Conservation (phyloP, 2,329 filamentous ascomycete species). For the Alternaria triticina region DNA sequence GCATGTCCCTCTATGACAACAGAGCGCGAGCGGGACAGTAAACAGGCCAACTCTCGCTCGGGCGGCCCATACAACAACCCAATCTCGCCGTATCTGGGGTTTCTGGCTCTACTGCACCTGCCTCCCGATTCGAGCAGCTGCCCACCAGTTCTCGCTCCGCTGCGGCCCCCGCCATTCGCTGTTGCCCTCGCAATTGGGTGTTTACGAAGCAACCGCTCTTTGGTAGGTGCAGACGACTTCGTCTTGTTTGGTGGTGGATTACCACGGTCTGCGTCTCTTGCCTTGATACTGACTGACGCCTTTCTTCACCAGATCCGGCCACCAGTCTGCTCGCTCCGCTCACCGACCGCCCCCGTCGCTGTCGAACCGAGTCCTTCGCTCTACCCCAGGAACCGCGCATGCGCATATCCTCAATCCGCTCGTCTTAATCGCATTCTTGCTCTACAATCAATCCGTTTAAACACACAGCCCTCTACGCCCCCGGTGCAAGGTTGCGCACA, state of each 20-base stretch:
- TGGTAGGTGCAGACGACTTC: constrained; percentile 6
- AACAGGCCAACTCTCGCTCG: constrained; percentile 6
- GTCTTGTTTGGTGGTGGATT: neutral
- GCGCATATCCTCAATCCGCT: neutral
- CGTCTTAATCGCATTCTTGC: neutral
- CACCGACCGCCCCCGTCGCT: constrained; percentile 4
- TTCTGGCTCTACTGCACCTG: neutral
- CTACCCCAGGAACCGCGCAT: neutral
- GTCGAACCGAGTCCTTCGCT: constrained; percentile 3
- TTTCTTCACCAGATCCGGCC: neutral
- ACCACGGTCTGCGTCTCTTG: neutral
- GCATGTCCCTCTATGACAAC: constrained; percentile 28
- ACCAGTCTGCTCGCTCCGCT: constrained; percentile 2
- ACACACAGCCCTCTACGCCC: neutral
- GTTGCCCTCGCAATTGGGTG: constrained; percentile 26
- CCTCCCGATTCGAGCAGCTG: neutral
- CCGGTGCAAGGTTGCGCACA: neutral
- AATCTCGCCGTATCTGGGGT: neutral
- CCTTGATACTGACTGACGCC: neutral
- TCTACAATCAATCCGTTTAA: neutral
- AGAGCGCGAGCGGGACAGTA: constrained; percentile 14
- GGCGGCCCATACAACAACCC: neutral
- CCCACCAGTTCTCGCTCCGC: neutral
- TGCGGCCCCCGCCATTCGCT: constrained; percentile 13
- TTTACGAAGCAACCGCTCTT: constrained; percentile 22